Conservation (phyloP, 1,139 yeast species). For the Geotrichum australiense region DNA sequence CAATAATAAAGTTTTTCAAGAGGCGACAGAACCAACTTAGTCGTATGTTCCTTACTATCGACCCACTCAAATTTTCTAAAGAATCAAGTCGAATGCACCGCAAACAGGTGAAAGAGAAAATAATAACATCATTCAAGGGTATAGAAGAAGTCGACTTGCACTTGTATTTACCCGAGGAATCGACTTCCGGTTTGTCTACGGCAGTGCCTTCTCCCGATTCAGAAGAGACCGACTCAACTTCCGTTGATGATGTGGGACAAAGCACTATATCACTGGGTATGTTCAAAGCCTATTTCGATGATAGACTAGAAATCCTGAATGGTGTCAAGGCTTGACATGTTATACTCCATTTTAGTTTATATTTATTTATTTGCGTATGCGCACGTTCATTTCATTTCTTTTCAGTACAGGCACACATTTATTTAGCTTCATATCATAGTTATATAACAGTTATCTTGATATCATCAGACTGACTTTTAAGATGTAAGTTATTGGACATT, state of each 20-base stretch:
- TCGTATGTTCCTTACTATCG: conserved; percentile 28
- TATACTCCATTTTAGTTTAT: too few species aligned
- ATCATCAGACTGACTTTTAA: too few species aligned
- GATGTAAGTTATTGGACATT: too few species aligned
- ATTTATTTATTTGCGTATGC: too few species aligned
- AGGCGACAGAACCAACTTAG: conserved; percentile 30
- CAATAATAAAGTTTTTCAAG: conserved; percentile 33
- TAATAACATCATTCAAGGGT: conserved; percentile 23
- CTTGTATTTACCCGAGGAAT: conserved; percentile 8
- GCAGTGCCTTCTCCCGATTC: conserved; percentile 5
- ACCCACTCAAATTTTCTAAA: conserved; percentile 29
- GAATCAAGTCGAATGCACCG: conserved; percentile 22
- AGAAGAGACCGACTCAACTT: conserved; percentile 2
- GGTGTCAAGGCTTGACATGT: too few species aligned
- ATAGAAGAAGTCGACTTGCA: conserved; percentile 16
- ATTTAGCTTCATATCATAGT: too few species aligned
- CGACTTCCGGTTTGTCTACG: conserved; percentile 5
- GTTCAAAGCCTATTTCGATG: conserved; percentile 27
- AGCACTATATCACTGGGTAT: conserved; percentile 20
- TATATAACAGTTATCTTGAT: too few species aligned
- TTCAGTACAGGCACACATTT: too few species aligned
- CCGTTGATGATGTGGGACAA: conserved; percentile 6
- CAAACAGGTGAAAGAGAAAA: conserved; percentile 21
- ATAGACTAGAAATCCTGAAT: conserved; percentile 28
- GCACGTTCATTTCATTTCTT: too few species aligned